Base-by-base conservation (phyloP, 2,329 filamentous ascomycete genomes). In the Botryotinia narcissicola region DNA sequence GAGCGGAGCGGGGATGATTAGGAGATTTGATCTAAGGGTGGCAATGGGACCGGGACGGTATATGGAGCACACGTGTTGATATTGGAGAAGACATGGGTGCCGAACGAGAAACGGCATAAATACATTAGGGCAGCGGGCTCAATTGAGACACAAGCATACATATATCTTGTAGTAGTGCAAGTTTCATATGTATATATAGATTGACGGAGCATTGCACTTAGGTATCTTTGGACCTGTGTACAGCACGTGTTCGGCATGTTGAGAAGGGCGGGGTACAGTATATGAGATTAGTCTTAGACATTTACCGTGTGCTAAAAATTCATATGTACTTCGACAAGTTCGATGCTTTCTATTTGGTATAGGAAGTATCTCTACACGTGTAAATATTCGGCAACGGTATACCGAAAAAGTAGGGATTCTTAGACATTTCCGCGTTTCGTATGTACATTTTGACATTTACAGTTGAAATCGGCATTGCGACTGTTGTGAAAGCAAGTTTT, bases 401-500 rank as follows among this genome's bases (percentile, higher is more conserved):
- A 42, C 37, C n/a, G 37, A 69, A 32, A 29, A 42, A 22, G 35
- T 42, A 42, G 22, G 54, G 35, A 68, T 35, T 69, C 66, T 57
- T 57, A 57, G 48, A 69, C 51, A 69, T 69, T 32, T 69, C 18
- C 29, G 35, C 37, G 66, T 57, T 42, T 69, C 37, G 18, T 42
- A 32, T 69, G 66, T 42, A 57, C 18, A 57, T 68, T 42, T 57
- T 68, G 66, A 57, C 46, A 37, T 25, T 69, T 69, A 8, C 66
- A 32, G n/a, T 29, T 40, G 6, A 14, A 37, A 16, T 25, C 54
- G n/a, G 48, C 48, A 69, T 69, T 35, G 14, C 46, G 29, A 40
- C 48, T 69, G 48, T 69, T 29, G 66, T 69, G 66, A 69, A 44
- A 69, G 48, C n/a, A 42, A 42, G 48, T 57, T 69, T 68, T 57